A percentile compares a stretch with the other conserved stretches of the same genome.
Evolutionary conservation across 2,329 filamentous ascomycete genomes (phyloP).

Genomic region (Pseudogymnoascus sp.): DNA sequence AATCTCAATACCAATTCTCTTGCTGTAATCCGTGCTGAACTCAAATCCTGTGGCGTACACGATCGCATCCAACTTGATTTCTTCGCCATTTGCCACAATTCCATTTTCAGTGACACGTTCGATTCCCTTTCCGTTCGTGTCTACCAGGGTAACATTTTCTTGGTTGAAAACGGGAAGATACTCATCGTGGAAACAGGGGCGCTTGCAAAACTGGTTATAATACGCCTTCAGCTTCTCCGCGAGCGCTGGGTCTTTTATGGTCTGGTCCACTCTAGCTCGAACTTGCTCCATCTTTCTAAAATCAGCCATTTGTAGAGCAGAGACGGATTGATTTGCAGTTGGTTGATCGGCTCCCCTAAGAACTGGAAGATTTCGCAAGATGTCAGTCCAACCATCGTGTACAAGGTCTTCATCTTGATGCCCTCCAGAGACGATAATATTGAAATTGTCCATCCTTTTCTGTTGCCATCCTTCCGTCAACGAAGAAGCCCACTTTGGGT

Average conservation of each 20-base stretch:
- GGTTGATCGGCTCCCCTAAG: not conserved
- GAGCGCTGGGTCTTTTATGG: slow-evolving; percentile 2
- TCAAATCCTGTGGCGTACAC: slow-evolving; percentile 10
- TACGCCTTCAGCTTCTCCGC: slow-evolving; percentile 9
- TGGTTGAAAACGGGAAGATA: slow-evolving; percentile 10
- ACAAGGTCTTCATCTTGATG: slow-evolving; percentile 6
- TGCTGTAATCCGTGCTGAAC: not conserved
- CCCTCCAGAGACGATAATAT: slow-evolving; percentile 14
- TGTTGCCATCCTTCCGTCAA: slow-evolving; percentile 39
- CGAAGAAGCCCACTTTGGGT: slow-evolving; percentile 27
- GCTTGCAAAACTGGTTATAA: slow-evolving; percentile 10
- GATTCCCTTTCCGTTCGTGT: slow-evolving; percentile 10
- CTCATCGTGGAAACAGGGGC: slow-evolving; percentile 10
- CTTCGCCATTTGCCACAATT: not conserved
- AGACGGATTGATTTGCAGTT: not conserved
- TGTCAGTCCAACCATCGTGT: slow-evolving; percentile 9
- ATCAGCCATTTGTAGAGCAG: slow-evolving; percentile 4
- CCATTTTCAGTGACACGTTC: slow-evolving; percentile 6
- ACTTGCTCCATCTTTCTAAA: slow-evolving; percentile 9
- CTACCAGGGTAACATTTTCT: slow-evolving; percentile 8
- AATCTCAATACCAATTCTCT: slow-evolving; percentile 8
- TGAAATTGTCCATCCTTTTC: slow-evolving; percentile 37
- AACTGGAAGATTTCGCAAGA: not conserved
- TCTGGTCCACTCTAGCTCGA: slow-evolving; percentile 4
- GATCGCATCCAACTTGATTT: slow-evolving; percentile 3